Conservation (phyloP, 192 early-diverging fungal genomes). For the Gonapodya sp. region DNA sequence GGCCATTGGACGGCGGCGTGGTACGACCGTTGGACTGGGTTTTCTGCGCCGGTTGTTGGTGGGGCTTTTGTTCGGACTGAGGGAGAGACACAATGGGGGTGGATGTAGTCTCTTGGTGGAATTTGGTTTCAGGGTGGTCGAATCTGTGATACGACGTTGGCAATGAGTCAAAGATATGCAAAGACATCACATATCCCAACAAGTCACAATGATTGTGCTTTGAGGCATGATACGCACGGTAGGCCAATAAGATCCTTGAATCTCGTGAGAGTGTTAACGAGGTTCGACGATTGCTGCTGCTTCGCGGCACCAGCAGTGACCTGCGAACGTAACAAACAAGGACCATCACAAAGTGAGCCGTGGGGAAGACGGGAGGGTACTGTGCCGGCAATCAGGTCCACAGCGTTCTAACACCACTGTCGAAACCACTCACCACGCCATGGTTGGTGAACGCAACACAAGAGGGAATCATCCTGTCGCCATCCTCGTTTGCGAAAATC, state of each 20-base stretch:
- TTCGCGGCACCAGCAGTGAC: slow-evolving; percentile 62
- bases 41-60: neutral
- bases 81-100: neutral
- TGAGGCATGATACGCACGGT: neutral
- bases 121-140: neutral
- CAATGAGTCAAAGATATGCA: neutral
- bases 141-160: no score
- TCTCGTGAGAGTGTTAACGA: slow-evolving; percentile 78
- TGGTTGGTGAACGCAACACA: slow-evolving; percentile 85
- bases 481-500: slow-evolving; percentile 96
- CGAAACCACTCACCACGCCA: slow-evolving; percentile 59
- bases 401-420: slow-evolving; percentile 18
- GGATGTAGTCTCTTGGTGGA: neutral
- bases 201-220: neutral
- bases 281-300: slow-evolving; percentile 77
- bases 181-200: neutral
- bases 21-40: no score
- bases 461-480: slow-evolving; percentile 89
- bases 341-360: neutral
- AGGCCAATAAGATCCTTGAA: slow-evolving; percentile 79
- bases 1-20: neutral
- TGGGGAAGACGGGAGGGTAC: neutral
- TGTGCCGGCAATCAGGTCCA: slow-evolving; percentile 9
- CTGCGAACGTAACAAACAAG: slow-evolving; percentile 14
- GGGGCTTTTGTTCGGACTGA: neutral